These are phyloP conservation scores for Camillea tinctor DNA, from an alignment of 2,329 filamentous ascomycete genomes.

Conservation along the genomic window DNA sequence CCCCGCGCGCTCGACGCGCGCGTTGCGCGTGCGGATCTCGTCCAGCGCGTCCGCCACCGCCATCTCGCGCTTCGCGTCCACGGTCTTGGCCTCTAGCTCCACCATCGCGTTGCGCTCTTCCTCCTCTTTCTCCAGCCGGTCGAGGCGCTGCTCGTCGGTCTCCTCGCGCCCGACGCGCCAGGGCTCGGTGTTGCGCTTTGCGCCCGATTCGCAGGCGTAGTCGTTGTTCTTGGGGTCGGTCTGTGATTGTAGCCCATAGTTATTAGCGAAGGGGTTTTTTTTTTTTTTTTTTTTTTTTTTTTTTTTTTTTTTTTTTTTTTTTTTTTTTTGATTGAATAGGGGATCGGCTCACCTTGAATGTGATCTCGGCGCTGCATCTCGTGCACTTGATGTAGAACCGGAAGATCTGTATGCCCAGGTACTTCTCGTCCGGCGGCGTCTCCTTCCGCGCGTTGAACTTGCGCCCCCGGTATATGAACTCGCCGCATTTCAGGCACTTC, in stretches of 20 bases:
- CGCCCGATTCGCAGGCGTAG: conserved; percentile 75
- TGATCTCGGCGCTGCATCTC: conserved; percentile 26
- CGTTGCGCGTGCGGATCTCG: conserved; percentile 90
- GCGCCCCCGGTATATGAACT: conserved; percentile 88
- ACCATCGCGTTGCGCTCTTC: conserved; percentile 90
- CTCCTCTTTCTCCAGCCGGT: conserved; percentile 76
- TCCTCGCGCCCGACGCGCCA: conserved; percentile 72
- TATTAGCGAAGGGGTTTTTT: background rate
- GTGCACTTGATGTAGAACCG: conserved; percentile 75
- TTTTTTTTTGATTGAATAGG: no score
- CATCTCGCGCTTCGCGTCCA: conserved; percentile 94
- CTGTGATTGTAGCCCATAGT: conserved; percentile 72
- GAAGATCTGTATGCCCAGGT: conserved; percentile 83
- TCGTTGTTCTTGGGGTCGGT: conserved; percentile 96
- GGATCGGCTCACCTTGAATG: conserved; percentile 7
- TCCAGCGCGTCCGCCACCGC: conserved; percentile 93
- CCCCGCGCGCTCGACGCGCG: conserved; percentile 74
- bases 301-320: background rate
- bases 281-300: background rate
- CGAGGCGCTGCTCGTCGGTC: conserved; percentile 82
- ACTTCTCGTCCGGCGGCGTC: conserved; percentile 82
- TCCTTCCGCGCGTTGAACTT: conserved; percentile 97
- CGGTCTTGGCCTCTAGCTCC: conserved; percentile 88
- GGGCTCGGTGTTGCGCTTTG: conserved; percentile 89
- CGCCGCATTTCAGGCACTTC: conserved; percentile 47